Evolutionary conservation across 1,139 yeast genomes (phyloP).

Genomic region (Yamadazyma sp.): DNA sequence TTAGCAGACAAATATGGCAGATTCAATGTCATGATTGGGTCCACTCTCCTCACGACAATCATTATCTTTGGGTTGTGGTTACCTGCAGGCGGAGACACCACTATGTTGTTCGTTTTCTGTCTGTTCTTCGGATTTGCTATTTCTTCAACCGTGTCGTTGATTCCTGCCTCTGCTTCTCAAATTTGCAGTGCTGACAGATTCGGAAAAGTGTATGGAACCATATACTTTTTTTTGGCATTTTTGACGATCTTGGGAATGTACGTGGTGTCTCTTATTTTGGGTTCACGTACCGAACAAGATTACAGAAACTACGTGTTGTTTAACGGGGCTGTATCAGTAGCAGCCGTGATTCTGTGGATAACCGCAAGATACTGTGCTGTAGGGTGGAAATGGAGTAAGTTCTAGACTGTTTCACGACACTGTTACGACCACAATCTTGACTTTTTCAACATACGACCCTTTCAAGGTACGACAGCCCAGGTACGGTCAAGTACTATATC

Average conservation of each 20-base stretch:
- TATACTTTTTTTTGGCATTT: slow-evolving; percentile 63
- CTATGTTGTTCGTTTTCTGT: slow-evolving; percentile 24
- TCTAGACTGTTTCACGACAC: too few species aligned
- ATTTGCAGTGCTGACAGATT: slow-evolving; percentile 63
- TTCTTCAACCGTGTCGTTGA: slow-evolving; percentile 30
- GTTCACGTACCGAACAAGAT: slow-evolving; percentile 15
- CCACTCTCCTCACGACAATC: slow-evolving; percentile 36
- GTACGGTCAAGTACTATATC: background rate
- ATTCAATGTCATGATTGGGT: slow-evolving; percentile 50
- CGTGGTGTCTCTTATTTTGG: slow-evolving; percentile 27
- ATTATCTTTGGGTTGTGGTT: slow-evolving; percentile 48
- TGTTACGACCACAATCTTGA: too few species aligned
- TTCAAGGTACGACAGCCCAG: too few species aligned
- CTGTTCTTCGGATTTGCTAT: slow-evolving; percentile 30
- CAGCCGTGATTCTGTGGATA: slow-evolving; percentile 22
- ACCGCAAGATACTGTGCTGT: slow-evolving; percentile 23
- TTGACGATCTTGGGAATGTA: slow-evolving; percentile 48
- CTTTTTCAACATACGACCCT: too few species aligned
- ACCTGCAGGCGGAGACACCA: slow-evolving; percentile 29
- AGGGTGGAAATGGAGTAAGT: slow-evolving; percentile 27
- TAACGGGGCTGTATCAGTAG: slow-evolving; percentile 26
- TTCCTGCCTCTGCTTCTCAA: slow-evolving; percentile 53
- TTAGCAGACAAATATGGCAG: slow-evolving; percentile 51
- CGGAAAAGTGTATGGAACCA: slow-evolving; percentile 69
- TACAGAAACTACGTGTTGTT: slow-evolving; percentile 26